Conservation (phyloP, 1,284 basidiomycete genomes). For the Apiotrichum sp. region DNA sequence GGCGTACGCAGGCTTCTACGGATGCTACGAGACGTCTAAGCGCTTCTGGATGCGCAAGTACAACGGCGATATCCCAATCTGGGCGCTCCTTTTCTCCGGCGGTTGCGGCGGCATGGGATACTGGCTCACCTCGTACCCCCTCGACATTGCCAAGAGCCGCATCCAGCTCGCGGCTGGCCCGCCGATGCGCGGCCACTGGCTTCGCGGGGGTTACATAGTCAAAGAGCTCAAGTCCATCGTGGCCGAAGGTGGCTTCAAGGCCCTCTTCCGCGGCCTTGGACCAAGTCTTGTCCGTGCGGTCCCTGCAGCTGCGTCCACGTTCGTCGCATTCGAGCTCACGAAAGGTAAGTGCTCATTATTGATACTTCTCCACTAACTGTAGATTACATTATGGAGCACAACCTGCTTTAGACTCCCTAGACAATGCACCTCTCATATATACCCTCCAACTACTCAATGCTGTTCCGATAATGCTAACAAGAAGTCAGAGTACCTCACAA, state of each 20-base stretch:
- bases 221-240: conserved; percentile 64
- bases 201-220: conserved; percentile 60
- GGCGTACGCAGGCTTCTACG: conserved; percentile 76
- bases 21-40: conserved; percentile 81
- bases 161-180: conserved; percentile 74
- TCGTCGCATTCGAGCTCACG: conserved; percentile 83
- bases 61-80: conserved; percentile 62
- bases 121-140: conserved; percentile 88
- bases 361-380: conserved; percentile 1
- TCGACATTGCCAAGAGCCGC: conserved; percentile 87
- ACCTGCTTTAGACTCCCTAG: conserved; percentile 22
- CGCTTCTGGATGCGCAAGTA: conserved; percentile 55
- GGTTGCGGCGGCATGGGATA: conserved; percentile 85
- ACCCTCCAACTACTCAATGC: too few species aligned
- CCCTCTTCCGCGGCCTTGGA: conserved; percentile 65
- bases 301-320: conserved; percentile 84
- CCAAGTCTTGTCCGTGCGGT: conserved; percentile 70
- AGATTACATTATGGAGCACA: conserved; percentile 35
- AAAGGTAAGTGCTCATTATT: conserved; percentile 50
- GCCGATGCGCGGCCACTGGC: conserved; percentile 62
- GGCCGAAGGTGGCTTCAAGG: conserved; percentile 67
- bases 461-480: too few species aligned
- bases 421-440: neutral
- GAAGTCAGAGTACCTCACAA: too few species aligned
- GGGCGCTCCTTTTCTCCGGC: conserved; percentile 80